Base-by-base conservation (phyloP, 345 rosid genomes). In the Arabidopsis suecica region DNA sequence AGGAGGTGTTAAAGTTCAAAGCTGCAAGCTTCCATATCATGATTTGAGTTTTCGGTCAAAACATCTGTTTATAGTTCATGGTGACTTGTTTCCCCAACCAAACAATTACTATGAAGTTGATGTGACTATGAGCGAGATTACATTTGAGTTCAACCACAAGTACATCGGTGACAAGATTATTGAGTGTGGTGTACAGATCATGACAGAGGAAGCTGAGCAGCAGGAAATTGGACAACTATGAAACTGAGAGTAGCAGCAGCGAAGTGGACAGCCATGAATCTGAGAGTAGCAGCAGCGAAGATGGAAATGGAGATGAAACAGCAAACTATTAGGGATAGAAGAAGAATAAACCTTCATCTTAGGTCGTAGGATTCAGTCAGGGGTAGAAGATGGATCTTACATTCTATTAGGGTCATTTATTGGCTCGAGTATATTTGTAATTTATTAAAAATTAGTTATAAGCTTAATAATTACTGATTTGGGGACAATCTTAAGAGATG, bases 281-380 rank as follows among this genome's bases (percentile, higher is more conserved):
- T 30, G 40, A 23, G 14, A 28, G 40, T 23, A 23, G 40, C 2
- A 33, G 7, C n/a, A 28, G 2, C 8, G 1, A 22, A 13, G 23
- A 44, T 64, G 68, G 30, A 59, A n/a, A 25, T 45, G 38, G 34
- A 61, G 50, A 61, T 41, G 50, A 64, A 6, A 45, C 54, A 1
- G 22, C 22, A 20, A 20, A 20, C n/a, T n/a, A n/a, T n/a, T n/a
- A n/a, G 22, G 22, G 22, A 20, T 20, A 20, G 22, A 20, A 20
- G 22, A 20, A 20, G 22, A 1, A 42, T 3, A 47, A 47, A 47
- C 9, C 9, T 47, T 18, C 50, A 47, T 6, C 53, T 16, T 48
- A 48, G 53, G 2, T 9, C 25, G 28, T 48, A 48, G 53, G 23
- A 7, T 18, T 20, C 22, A 20, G 22, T 20, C 22, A 20, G 22